Base-by-base conservation (phyloP, 345 rosid species). In the Hypericum androsaemum region DNA sequence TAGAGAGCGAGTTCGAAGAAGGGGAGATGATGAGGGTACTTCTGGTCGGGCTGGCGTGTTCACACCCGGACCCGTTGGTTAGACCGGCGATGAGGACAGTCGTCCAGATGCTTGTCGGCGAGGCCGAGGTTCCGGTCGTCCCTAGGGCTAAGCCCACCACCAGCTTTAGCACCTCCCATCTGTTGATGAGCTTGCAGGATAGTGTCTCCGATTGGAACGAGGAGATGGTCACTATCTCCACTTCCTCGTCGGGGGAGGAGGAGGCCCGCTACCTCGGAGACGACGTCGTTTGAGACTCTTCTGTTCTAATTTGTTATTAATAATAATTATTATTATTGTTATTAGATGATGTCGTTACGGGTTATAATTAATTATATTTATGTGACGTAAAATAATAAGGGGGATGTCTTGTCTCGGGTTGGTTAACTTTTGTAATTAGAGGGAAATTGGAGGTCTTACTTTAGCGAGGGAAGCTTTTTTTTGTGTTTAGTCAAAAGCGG, bases 91-190 rank as follows among this genome's bases (percentile, higher is more conserved):
- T 86, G 97, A 74, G 99, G 62, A 62, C 57, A 3, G 97, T 78
- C 71, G 90, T 82, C 53, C 99, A 94, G 61, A 86, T 94, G 85
- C 71, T 88, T 40, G 84, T 65, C 13, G 99, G 97, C 6, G 97
- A 94, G 54, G 76, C 83, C n/a, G 83, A 77, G 57, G 82, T 86
- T 16, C 97, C 97, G 2, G 64, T 70, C 28, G 95, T 94, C 35
- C 99, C 99, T 1, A 73, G 77, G 53, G 67, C 97, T 0, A 88
- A 78, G 44, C 99, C 99, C 6, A 64, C 95, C 5, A 63, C 86
- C 85, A 92, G 77, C 53, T 88, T 88, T 59, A 94, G 81, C 61
- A 86, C 95, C 10, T 83, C 99, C 6, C 80, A 88, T 58, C 73
- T 94, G 28, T 56, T 94, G 69, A 56, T 79, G 62, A 83, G 78